These are phyloP conservation scores for Geotrichum ghanense DNA, from an alignment of 805 yeast genomes.

Conservation along the genomic window DNA sequence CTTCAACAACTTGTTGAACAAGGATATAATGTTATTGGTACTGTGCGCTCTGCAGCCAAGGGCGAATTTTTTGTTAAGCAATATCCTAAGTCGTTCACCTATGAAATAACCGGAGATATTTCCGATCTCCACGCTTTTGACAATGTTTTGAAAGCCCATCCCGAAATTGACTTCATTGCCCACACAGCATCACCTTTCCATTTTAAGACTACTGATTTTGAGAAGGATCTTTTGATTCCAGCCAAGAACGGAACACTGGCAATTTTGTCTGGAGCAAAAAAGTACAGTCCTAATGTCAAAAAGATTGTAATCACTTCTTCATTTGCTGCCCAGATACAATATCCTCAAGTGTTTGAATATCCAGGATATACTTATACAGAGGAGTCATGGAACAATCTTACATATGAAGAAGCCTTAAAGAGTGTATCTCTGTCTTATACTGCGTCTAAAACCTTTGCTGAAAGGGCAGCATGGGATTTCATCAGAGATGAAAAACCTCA, in stretches of 20 bases:
- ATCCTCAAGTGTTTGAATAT: background rate
- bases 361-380: background rate
- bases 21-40: constrained; percentile 35
- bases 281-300: constrained; percentile 9
- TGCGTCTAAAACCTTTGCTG: constrained; percentile 42
- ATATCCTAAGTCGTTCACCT: constrained; percentile 18
- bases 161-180: background rate
- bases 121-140: constrained; percentile 36
- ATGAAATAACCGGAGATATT: constrained; percentile 24
- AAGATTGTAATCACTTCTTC: background rate
- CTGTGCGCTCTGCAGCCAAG: constrained; percentile 34
- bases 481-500: constrained; percentile 18
- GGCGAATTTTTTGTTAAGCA: constrained; percentile 25
- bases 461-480: constrained; percentile 46
- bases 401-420: constrained; percentile 17
- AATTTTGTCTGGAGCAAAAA: background rate
- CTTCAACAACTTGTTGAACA: constrained; percentile 28
- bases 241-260: background rate
- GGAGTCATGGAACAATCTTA: constrained; percentile 23
- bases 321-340: background rate
- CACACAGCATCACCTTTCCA: background rate
- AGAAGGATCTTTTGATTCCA: background rate
- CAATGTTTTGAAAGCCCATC: constrained; percentile 24
- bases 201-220: background rate
- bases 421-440: constrained; percentile 10